Evolutionary conservation across 2,329 filamentous ascomycete genomes (phyloP).

Genomic region (Microsporum ferrugineum): DNA sequence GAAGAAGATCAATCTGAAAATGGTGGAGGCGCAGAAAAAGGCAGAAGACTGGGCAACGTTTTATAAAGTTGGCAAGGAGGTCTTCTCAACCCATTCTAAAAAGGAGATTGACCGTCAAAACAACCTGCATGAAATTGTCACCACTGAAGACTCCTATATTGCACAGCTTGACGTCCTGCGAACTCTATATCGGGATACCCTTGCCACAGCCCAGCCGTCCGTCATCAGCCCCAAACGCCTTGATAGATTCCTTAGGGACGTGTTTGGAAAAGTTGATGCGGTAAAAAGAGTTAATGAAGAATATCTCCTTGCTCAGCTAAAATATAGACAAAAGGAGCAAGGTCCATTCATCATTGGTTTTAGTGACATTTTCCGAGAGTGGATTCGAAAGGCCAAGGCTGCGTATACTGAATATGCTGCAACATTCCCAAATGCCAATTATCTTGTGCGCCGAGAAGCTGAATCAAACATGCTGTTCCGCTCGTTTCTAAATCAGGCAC

Average conservation of each 20-base stretch:
- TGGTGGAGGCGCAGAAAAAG: slow-evolving; percentile 55
- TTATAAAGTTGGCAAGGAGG: slow-evolving; percentile 70
- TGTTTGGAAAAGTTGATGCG: slow-evolving; percentile 82
- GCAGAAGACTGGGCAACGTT: slow-evolving; percentile 80
- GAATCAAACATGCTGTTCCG: slow-evolving; percentile 77
- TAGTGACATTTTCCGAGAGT: slow-evolving; percentile 94
- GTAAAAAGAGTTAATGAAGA: slow-evolving; percentile 90
- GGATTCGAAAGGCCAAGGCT: slow-evolving; percentile 84
- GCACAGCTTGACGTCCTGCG: slow-evolving; percentile 77
- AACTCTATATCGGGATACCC: slow-evolving; percentile 71
- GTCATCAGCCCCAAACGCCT: slow-evolving; percentile 70
- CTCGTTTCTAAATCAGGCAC: slow-evolving; percentile 70
- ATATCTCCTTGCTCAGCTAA: slow-evolving; percentile 79
- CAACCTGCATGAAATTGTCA: slow-evolving; percentile 88
- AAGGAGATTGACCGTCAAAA: slow-evolving; percentile 93
- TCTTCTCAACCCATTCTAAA: slow-evolving; percentile 57
- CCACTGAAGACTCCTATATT: slow-evolving; percentile 84
- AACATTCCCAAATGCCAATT: slow-evolving; percentile 72
- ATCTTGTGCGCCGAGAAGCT: slow-evolving; percentile 70
- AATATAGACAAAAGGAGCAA: slow-evolving; percentile 93
- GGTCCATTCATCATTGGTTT: slow-evolving; percentile 90
- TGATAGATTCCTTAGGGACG: slow-evolving; percentile 66
- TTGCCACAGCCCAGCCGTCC: slow-evolving; percentile 60
- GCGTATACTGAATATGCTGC: slow-evolving; percentile 89
- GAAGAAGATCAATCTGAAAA: slow-evolving; percentile 81